Evolutionary conservation across 2,329 filamentous ascomycete species (phyloP), one percentile per base, ranked within the genome.

Genomic region (Aspergillus persii): DNA sequence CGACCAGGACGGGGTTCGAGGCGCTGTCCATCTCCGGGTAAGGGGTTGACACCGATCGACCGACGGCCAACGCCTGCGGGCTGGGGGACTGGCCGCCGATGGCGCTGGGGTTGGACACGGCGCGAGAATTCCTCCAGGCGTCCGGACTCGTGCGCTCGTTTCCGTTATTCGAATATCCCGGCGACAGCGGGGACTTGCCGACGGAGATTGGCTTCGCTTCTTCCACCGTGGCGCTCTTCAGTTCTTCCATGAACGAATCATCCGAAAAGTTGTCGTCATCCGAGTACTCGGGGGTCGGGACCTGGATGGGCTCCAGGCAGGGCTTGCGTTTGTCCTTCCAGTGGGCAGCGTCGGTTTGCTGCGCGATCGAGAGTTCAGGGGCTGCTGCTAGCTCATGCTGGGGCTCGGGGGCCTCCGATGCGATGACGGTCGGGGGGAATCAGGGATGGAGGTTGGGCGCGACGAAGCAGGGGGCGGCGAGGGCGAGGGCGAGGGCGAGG

Each of bases 201-300:
- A 95, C 87, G 1, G 84, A 84, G 63, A 96, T 86, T 2, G 91
- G 89, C 70, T 88, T 89, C n/a, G 92, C 92, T 77, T 96, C 86
- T 70, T 95, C 84, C 18, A 96, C 79, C 2, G 89, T 92, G 30
- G 92, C 92, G 57, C 86, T 89, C 67, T 91, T 89, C 57, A 96
- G 78, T 76, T 96, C 92, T 58, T 96, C 90, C 84, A 96, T 89
- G 62, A 93, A 84, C 15, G 86, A 89, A 69, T 95, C 91, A 72
- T 94, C 90, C 23, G 76, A 78, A 44, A 77, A 68, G 50, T 75
- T 73, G 52, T 78, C 76, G 63, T 78, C 76, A 65, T 78, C 76
- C 29, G 75, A 76, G 52, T 75, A 74, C 29, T 77, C 75, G 18
- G 66, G 69, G 12, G 71, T 72, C 3, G 71, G 70, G 15, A 76